Evolutionary conservation across 2,329 filamentous ascomycete genomes (phyloP).

Genomic region (Pseudogymnoascus destructans): DNA sequence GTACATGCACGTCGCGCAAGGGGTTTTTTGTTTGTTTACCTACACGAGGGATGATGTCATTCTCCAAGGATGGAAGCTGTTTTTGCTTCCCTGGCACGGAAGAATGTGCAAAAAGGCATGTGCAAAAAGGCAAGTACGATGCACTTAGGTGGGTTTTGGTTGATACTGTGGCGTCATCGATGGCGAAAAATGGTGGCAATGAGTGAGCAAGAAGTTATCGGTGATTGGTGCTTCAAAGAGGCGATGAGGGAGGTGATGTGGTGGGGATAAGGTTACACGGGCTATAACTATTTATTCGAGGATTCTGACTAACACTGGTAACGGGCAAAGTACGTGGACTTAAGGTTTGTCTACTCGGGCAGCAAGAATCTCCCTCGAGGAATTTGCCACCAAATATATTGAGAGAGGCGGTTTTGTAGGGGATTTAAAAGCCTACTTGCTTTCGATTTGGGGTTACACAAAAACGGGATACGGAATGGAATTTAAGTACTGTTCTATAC

Average conservation of each 20-base stretch:
- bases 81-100: not conserved
- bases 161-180: conserved; percentile 7
- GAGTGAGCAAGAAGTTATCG: not conserved
- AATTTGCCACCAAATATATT: conserved; percentile 1
- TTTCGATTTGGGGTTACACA: not conserved
- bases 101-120: not conserved
- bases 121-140: not conserved
- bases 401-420: not conserved
- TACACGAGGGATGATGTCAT: not conserved
- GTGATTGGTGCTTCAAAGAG: not conserved
- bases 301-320: not conserved
- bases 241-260: not conserved
- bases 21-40: not conserved
- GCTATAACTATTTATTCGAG: not conserved
- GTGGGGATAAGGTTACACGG: conserved; percentile 7
- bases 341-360: not conserved
- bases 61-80: not conserved
- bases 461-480: not conserved
- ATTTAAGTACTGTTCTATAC: conserved; percentile 4
- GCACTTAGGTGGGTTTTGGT: not conserved
- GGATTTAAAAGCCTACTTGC: not conserved
- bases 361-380: not conserved
- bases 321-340: not conserved
- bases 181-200: not conserved
- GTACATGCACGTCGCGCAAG: conserved; percentile 5